These are phyloP conservation scores for Colletotrichum sojae DNA, from an alignment of 2,329 filamentous ascomycete species.

Conservation along the genomic window DNA sequence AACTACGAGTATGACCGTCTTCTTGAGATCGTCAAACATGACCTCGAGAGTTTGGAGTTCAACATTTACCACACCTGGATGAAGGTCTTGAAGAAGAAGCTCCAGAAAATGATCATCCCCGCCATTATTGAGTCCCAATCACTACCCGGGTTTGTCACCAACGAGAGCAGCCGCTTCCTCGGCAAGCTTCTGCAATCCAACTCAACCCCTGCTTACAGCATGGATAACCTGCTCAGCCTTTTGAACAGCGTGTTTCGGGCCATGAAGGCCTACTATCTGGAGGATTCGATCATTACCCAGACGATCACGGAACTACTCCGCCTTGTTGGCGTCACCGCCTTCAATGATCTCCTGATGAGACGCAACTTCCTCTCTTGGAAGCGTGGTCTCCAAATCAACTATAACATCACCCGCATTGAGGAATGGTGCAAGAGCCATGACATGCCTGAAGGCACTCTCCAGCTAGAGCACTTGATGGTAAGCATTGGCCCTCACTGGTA, in stretches of 20 bases:
- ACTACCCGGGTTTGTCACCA: slow-evolving; percentile 97
- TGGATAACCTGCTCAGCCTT: slow-evolving; percentile 97
- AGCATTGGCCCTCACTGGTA: slow-evolving; percentile 44
- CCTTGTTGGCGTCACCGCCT: slow-evolving; percentile 95
- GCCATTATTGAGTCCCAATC: slow-evolving; percentile 99
- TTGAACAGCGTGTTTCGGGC: slow-evolving; percentile 98
- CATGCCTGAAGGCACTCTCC: slow-evolving; percentile 97
- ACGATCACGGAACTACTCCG: slow-evolving; percentile 94
- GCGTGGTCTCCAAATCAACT: slow-evolving; percentile 98
- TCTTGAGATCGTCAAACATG: slow-evolving; percentile 98
- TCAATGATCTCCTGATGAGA: slow-evolving; percentile 98
- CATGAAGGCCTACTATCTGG: slow-evolving; percentile 98
- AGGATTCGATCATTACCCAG: slow-evolving; percentile 96
- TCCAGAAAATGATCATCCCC: slow-evolving; percentile 99
- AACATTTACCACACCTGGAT: slow-evolving; percentile 99
- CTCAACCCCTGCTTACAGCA: slow-evolving; percentile 95
- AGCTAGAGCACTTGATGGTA: slow-evolving; percentile 98
- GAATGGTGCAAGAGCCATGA: slow-evolving; percentile 99
- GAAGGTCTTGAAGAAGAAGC: slow-evolving; percentile 99
- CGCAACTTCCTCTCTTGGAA: slow-evolving; percentile 99
- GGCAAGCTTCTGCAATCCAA: slow-evolving; percentile 95
- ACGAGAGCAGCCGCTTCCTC: slow-evolving; percentile 97
- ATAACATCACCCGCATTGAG: slow-evolving; percentile 99
- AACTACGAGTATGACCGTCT: slow-evolving; percentile 99
- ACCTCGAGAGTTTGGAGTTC: slow-evolving; percentile 97